Conservation (phyloP, 331 rosid species). For the Rosa hybrid region DNA sequence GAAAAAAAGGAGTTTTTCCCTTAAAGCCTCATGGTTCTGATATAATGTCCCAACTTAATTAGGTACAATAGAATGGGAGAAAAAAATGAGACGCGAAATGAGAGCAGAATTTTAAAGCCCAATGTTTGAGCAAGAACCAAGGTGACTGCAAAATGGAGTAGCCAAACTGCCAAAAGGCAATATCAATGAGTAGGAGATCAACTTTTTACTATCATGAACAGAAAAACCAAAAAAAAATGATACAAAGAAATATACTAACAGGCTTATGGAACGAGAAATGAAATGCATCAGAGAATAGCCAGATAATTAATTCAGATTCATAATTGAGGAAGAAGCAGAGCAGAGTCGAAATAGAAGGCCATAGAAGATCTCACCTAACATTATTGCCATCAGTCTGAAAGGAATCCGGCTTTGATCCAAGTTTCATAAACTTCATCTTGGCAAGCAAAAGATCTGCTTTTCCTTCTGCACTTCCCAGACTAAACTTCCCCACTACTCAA, state of each 20-base stretch:
- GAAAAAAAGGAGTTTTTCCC: not conserved
- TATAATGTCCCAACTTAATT: not conserved
- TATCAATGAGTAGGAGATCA: slow-evolving; percentile 11
- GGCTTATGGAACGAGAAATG: not conserved
- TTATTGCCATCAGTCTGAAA: slow-evolving; percentile 79
- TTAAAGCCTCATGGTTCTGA: not conserved
- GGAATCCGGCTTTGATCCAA: slow-evolving; percentile 95
- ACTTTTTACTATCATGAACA: slow-evolving; percentile 1
- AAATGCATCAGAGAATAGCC: slow-evolving; percentile 9
- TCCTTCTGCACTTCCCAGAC: slow-evolving; percentile 27
- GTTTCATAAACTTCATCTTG: slow-evolving; percentile 98
- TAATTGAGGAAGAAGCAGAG: slow-evolving; percentile 15
- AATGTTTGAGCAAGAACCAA: not conserved
- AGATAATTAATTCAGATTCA: not conserved
- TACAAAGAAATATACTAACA: not conserved
- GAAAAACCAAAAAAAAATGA: slow-evolving; percentile 1
- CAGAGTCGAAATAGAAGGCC: slow-evolving; percentile 17
- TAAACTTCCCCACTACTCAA: slow-evolving; percentile 40
- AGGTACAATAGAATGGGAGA: not conserved
- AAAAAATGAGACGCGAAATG: not conserved
- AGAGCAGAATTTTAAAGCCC: not conserved
- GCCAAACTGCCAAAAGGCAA: not conserved
- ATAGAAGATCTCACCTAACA: slow-evolving; percentile 70
- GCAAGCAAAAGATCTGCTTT: slow-evolving; percentile 42
- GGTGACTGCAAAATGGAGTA: not conserved